Base-by-base conservation (phyloP, 805 yeast genomes). In the Lipomyces mesembrius region DNA sequence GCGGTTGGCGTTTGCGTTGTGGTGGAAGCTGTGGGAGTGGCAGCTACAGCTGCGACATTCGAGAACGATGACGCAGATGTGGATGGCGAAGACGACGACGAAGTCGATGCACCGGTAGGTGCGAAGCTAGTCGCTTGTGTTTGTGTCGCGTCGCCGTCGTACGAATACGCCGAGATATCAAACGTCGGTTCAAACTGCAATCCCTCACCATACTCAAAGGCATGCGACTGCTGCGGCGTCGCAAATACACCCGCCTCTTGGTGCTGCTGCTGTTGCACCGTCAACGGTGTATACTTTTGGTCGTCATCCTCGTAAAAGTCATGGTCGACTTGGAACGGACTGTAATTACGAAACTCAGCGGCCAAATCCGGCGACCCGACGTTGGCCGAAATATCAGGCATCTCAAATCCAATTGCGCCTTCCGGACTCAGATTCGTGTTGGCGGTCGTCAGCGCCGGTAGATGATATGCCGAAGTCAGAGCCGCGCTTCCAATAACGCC, bases 41-140 rank as follows among this genome's bases (percentile, higher is more conserved):
- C 14, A 11, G 60, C 55, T 11, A 53, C 62, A 35, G 29, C 62
- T 7, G 49, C 57, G 25, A 52, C 20, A 3, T 57, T 58, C 6
- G 64, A 49, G 34, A 59, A 63, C n/a, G 70, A 61, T 7, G 70
- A 66, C 27, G 62, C 54, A 5, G 59, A 49, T 1, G 69, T 62
- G 52, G 67, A 61, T 35, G 70, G 65, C 14, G 70, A 66, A 4
- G 69, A 66, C 2, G 64, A 51, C 7, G 69, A 66, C 35, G 62
- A 49, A 7, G 64, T 59, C n/a, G 67, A 60, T 11, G 61, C 49
- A 3, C 61, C 62, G 17, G 55, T 34, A 20, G 43, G 63, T 27
- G 46, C 54, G 20, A 39, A 20, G n/a, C 34, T 32, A 25, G 53
- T 17, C 12, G 53, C 57, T 17, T 8, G 34, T 2, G 37, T 22